phyloP scores from a whole-genome alignment of 1,139 yeast genomes.

The Ogataea hybrid region DNA sequence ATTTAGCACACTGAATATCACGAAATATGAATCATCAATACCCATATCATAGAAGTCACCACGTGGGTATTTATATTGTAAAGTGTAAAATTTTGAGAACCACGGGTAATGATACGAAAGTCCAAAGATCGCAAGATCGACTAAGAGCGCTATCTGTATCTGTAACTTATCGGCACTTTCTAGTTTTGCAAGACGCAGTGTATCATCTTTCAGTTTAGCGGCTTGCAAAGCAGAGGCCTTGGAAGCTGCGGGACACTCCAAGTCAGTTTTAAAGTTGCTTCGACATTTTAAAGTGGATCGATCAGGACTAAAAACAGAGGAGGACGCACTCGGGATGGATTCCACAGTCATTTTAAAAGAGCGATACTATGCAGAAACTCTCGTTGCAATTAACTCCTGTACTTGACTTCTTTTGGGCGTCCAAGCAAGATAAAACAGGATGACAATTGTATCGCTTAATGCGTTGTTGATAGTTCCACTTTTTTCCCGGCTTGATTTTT shows the following conservation, averaged over 20 bases:
- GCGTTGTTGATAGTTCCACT: conserved; percentile 7
- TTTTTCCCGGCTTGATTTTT: conserved; percentile 1
- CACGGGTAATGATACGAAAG: conserved; percentile 16
- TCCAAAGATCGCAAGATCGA: conserved; percentile 17
- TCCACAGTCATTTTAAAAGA: conserved; percentile 11
- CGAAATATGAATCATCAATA: conserved; percentile 53
- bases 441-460: neutral
- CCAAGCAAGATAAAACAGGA: neutral
- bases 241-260: neutral
- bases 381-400: neutral
- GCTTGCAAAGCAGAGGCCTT: neutral
- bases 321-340: conserved; percentile 8
- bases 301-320: conserved; percentile 9
- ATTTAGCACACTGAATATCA: conserved; percentile 53
- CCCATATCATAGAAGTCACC: conserved; percentile 49
- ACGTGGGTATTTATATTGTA: conserved; percentile 45
- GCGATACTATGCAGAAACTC: neutral
- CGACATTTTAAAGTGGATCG: conserved; percentile 8
- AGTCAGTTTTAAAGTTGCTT: neutral
- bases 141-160: conserved; percentile 16
- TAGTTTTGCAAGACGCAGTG: conserved; percentile 3
- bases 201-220: conserved; percentile 2
- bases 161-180: conserved; percentile 23
- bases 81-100: conserved; percentile 41
- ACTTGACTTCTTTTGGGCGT: neutral